These are phyloP conservation scores for Eremochloa ophiuroides DNA, from an alignment of 176 grass and related monocot species.

Conservation along the genomic window DNA sequence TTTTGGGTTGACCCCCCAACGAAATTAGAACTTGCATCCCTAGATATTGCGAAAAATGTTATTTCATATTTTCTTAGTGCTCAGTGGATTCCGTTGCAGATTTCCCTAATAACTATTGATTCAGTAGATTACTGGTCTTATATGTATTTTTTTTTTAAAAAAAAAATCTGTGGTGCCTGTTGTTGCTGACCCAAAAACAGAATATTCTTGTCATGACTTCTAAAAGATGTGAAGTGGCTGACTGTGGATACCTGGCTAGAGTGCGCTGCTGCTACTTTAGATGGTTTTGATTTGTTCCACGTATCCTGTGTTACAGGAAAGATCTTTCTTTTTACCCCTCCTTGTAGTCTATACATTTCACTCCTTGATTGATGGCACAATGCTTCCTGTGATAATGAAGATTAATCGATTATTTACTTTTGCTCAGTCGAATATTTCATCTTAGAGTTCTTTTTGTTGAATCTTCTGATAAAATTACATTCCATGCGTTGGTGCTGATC, in stretches of 20 bases:
- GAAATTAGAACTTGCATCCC: background rate
- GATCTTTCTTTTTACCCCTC: background rate
- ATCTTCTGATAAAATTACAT: background rate
- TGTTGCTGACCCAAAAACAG: background rate
- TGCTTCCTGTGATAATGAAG: background rate
- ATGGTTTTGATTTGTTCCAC: background rate
- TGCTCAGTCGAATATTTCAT: background rate
- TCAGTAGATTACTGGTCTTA: background rate
- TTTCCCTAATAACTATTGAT: background rate
- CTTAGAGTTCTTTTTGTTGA: background rate
- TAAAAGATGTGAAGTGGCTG: background rate
- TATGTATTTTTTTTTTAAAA: background rate
- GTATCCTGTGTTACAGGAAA: background rate
- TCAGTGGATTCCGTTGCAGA: background rate
- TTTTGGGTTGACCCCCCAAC: background rate
- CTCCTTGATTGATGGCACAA: background rate
- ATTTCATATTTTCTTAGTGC: background rate
- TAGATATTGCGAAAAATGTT: background rate
- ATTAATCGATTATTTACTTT: background rate
- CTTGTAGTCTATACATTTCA: background rate
- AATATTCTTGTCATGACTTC: constrained; percentile 26
- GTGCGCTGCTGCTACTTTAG: constrained; percentile 3
- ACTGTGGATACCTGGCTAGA: background rate
- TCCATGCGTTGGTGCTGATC: background rate
- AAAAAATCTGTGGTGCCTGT: background rate